Conservation (phyloP, 2,329 filamentous ascomycete genomes). For the Arthrobotrys pseudoclavata region DNA sequence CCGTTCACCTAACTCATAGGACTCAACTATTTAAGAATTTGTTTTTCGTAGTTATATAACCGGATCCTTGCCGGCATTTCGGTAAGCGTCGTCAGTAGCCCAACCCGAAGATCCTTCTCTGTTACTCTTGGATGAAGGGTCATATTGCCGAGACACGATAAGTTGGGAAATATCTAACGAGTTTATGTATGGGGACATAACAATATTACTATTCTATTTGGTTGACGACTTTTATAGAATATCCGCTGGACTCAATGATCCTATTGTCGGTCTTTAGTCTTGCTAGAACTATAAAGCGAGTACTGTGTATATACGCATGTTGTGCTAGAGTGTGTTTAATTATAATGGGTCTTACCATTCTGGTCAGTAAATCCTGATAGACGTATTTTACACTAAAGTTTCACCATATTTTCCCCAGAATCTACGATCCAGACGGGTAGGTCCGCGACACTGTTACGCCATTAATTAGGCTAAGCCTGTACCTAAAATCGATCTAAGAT, state of each 20-base stretch:
- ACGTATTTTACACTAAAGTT: not conserved
- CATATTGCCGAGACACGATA: not conserved
- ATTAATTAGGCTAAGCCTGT: not conserved
- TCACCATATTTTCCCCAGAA: not conserved
- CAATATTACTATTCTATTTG: too few species aligned
- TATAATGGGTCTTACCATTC: not conserved
- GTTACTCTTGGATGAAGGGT: not conserved
- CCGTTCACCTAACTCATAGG: not conserved
- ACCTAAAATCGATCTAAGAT: not conserved
- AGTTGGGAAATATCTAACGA: not conserved
- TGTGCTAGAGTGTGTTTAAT: not conserved
- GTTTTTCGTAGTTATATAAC: not conserved
- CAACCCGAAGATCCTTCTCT: not conserved
- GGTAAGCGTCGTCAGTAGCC: not conserved
- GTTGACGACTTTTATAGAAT: not conserved
- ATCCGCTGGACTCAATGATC: not conserved
- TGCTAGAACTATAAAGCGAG: not conserved
- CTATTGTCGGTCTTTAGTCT: not conserved
- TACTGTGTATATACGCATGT: too few species aligned
- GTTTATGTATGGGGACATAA: not conserved
- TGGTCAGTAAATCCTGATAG: not conserved
- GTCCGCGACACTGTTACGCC: constrained; percentile 8
- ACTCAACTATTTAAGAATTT: not conserved
- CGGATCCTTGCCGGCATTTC: not conserved
- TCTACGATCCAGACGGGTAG: not conserved